Conservation (phyloP, 2,329 filamentous ascomycete genomes). For the Curvularia eragrostidis region DNA sequence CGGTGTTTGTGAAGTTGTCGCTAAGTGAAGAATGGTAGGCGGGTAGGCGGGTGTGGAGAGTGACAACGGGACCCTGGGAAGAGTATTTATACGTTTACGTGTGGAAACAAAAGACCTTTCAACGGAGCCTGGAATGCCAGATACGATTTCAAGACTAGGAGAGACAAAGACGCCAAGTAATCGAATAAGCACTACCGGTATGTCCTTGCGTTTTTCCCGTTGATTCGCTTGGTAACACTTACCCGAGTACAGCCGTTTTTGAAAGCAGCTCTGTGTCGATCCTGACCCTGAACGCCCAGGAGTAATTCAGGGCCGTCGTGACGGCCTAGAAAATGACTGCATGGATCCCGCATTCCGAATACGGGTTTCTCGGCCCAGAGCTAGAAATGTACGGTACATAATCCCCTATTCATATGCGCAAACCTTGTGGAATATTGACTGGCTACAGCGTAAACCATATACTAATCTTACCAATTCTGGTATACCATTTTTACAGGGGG, state of each 20-base stretch:
- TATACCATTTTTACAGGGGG: not conserved
- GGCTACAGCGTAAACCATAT: not conserved
- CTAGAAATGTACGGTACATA: not conserved
- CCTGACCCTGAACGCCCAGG: not conserved
- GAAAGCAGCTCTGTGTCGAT: not conserved
- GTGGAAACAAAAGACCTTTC: not conserved
- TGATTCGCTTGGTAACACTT: not conserved
- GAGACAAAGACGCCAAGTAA: not conserved
- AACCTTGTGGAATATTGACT: not conserved
- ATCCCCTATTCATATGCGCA: not conserved
- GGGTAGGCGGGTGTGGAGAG: not conserved
- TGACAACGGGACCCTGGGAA: not conserved
- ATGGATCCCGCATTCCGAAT: not conserved
- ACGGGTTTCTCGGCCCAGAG: not conserved
- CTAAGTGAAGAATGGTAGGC: not conserved
- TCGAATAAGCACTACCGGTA: not conserved
- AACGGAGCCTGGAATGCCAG: not conserved
- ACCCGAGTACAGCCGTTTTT: not conserved
- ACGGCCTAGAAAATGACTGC: not conserved
- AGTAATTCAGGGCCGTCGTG: not conserved
- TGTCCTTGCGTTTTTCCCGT: no score
- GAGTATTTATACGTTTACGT: not conserved
- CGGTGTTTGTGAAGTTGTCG: not conserved
- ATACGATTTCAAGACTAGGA: not conserved
- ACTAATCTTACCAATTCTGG: not conserved